Base-by-base conservation (phyloP, 2,329 filamentous ascomycete species). In the Stachybotrys chartarum region DNA sequence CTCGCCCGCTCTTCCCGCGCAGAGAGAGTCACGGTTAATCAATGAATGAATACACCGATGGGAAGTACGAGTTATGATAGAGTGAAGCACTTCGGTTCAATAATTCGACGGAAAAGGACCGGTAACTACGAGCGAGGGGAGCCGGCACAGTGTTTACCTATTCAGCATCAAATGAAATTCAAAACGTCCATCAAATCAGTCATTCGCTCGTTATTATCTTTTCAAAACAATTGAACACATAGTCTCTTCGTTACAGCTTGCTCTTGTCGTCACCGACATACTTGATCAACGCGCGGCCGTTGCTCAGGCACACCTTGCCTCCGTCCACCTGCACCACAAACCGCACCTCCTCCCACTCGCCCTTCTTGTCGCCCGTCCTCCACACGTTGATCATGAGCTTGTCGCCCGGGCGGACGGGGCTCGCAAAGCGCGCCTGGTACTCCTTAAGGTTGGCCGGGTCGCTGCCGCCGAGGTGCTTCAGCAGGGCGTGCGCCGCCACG, bases 361-460 rank as follows among this genome's bases (percentile, higher is more conserved):
- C 81, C 67, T 85, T 79, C 61, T 66, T 66, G 63, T 85, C 76
- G 1, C 91, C 91, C 24, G 83, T 90, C 68, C 80, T 80, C 92
- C 92, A 97, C 52, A 89, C 89, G 67, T 90, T 85, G 6, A 86
- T 90, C 42, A 90, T 81, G 32, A 96, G 79, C 75, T 88, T 91
- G 69, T 94, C 89, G 24, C 88, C 90, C 0, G 91, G 90, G 68
- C 83, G 85, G 8, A 96, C 91, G 1, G 91, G 91, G 59, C 84
- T 87, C 12, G 90, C 90, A 69, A 96, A 96, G 48, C 91, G 80
- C 17, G 91, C 91, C 75, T 93, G 90, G 76, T 93, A 96, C 72
- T 94, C 90, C 73, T 84, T 89, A 63, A 97, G 78, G 66, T 93
- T 95, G 61, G 81, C 81, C 1, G 91, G 88, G 66, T 96, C 83